These are phyloP conservation scores for Neonectria faginata DNA, from an alignment of 2,329 filamentous ascomycete genomes.

Conservation along the genomic window DNA sequence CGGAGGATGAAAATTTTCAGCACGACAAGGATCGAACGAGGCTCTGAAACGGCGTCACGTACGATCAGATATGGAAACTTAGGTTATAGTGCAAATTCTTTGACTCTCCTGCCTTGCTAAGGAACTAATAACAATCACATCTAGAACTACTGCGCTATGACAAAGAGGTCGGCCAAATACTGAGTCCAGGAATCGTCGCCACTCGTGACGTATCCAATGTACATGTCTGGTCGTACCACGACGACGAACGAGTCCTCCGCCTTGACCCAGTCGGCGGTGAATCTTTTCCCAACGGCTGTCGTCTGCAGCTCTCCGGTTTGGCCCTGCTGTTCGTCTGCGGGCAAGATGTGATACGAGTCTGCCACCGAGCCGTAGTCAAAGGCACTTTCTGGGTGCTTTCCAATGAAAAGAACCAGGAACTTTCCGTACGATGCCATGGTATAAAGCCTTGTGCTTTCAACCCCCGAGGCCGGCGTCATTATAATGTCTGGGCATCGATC, in stretches of 20 bases:
- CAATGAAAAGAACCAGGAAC: conserved; percentile 45
- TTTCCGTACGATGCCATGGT: conserved; percentile 48
- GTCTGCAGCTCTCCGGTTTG: background rate
- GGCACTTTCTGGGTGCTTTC: conserved; percentile 18
- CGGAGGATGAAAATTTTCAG: background rate
- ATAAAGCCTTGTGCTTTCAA: conserved; percentile 47
- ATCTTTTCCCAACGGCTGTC: conserved; percentile 32
- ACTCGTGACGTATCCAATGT: conserved; percentile 52
- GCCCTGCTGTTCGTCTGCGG: conserved; percentile 5
- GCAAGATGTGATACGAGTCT: conserved; percentile 23
- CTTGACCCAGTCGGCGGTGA: conserved; percentile 48
- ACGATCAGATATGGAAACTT: background rate
- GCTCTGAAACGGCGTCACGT: background rate
- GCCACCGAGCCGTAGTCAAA: conserved; percentile 27
- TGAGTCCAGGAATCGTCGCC: conserved; percentile 42
- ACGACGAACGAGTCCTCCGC: conserved; percentile 32
- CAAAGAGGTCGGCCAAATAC: conserved; percentile 43
- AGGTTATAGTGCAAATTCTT: background rate
- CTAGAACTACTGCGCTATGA: background rate
- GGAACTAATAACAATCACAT: background rate
- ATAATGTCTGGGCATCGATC: conserved; percentile 53
- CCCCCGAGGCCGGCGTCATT: conserved; percentile 31
- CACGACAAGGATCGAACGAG: background rate
- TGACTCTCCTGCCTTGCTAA: background rate
- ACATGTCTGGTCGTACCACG: conserved; percentile 56